These are phyloP conservation scores for Mycena alexandri DNA, from an alignment of 768 basidiomycete species.

Conservation along the genomic window DNA sequence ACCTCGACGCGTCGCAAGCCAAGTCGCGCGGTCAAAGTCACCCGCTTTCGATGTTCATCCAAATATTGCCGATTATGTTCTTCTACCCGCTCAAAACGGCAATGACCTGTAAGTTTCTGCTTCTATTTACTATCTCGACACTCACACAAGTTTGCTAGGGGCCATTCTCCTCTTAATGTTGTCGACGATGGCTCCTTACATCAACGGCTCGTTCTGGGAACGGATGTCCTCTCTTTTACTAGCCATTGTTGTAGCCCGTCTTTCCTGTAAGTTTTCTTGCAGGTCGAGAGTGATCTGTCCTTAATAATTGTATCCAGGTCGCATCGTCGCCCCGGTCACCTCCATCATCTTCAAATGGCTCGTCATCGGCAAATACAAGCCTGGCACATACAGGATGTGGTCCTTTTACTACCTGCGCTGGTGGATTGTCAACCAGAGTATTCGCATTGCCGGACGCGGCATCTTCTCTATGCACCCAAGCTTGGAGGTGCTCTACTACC, in stretches of 20 bases:
- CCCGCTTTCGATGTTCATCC: conserved; percentile 55
- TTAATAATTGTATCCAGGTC: conserved; percentile 29
- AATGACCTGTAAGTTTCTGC: conserved; percentile 50
- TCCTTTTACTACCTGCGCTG: conserved; percentile 35
- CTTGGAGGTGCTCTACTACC: conserved; percentile 57
- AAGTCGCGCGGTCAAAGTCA: conserved; percentile 49
- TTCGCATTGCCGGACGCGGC: conserved; percentile 52
- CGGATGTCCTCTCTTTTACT: conserved; percentile 50
- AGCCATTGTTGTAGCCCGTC: conserved; percentile 51
- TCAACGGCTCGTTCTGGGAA: conserved; percentile 49
- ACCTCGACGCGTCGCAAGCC: conserved; percentile 41
- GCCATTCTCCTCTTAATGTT: conserved; percentile 54
- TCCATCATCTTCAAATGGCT: conserved; percentile 62
- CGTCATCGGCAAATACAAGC: conserved; percentile 57
- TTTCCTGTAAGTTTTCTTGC: conserved; percentile 30
- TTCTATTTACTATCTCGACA: not conserved
- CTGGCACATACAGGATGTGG: conserved; percentile 53
- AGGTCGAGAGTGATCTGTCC: too few relatives aligned
- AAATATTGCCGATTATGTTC: conserved; percentile 56
- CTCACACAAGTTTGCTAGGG: conserved; percentile 45
- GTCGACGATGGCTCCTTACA: conserved; percentile 48
- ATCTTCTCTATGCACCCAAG: conserved; percentile 55
- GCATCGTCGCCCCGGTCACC: conserved; percentile 52
- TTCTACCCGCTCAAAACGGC: conserved; percentile 62
- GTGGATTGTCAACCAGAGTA: conserved; percentile 33